These are phyloP conservation scores for Leucocoprinus leucothites DNA, from an alignment of 768 basidiomycete species.

Conservation along the genomic window DNA sequence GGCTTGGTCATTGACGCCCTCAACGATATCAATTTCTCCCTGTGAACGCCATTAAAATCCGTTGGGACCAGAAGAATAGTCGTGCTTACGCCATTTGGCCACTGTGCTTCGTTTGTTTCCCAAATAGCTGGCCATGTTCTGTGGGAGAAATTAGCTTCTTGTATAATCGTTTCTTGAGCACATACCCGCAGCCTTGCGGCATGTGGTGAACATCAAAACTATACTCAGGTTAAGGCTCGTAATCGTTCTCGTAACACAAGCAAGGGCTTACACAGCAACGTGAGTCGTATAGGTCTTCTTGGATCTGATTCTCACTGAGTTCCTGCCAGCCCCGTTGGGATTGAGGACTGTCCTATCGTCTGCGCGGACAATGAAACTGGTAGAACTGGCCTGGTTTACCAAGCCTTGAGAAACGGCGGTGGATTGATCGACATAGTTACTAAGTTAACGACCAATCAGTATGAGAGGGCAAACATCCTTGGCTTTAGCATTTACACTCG, in stretches of 20 bases:
- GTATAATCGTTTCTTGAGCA: background rate
- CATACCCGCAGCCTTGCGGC: constrained; percentile 35
- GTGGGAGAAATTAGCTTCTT: background rate
- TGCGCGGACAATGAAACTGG: constrained; percentile 47
- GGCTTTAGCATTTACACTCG: constrained; percentile 44
- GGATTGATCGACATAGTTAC: constrained; percentile 37
- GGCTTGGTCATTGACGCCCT: constrained; percentile 37
- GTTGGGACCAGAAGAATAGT: background rate
- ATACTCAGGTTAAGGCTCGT: background rate
- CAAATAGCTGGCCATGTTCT: constrained; percentile 55
- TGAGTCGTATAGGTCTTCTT: constrained; percentile 50
- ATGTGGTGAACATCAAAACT: constrained; percentile 37
- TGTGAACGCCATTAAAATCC: background rate
- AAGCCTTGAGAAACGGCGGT: constrained; percentile 47
- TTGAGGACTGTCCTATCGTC: constrained; percentile 45
- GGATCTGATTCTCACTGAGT: constrained; percentile 51
- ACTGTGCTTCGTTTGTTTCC: constrained; percentile 45
- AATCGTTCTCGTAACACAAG: background rate
- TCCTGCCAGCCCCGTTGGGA: constrained; percentile 46
- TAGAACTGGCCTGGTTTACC: constrained; percentile 44
- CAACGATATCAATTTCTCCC: constrained; percentile 39
- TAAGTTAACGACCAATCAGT: constrained; percentile 11
- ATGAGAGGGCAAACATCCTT: background rate
- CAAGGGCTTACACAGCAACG: constrained; percentile 44
- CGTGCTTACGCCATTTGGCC: constrained; percentile 40